Evolutionary conservation across 371 early-diverging fungal genomes (phyloP), one percentile per base, ranked within the genome.

Genomic region (Mortierella sp.): DNA sequence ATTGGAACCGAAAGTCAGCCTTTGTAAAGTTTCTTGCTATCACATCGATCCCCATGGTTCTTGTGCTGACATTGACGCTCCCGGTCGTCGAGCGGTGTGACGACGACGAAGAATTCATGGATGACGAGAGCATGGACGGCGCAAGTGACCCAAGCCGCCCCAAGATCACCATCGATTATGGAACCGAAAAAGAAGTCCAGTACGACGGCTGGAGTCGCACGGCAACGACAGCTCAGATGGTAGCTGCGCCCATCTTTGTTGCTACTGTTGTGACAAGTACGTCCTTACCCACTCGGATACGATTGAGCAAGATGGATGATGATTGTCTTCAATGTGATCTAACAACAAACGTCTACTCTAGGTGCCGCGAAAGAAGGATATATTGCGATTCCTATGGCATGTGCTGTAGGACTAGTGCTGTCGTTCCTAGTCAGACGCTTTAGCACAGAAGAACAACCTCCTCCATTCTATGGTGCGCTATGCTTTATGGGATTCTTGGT

Each of bases 401-500:
- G 64, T 3, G 49, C 25, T 6, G 2, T 68, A 0, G 76, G 76
- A 14, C 19, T 39, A 4, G 21, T 46, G 1, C 5, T 68, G n/a
- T 64, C 76, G 0, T 44, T 39, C 19, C 2, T 57, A 17, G 57
- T 76, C 4, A 44, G 60, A 16, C 56, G 53, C 2, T 61, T 63
- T 28, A 76, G 76, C 19, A 65, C 60, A 2, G 76, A 76, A 43
- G 76, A 76, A 25, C 24, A 57, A 16, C 69, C 76, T 9, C 69
- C 69, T 25, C 47, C 58, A 31, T 60, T 57, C 44, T 76, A 68
- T 17, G 76, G 69, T 3, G 51, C 86, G 58, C 81, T 90, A 47
- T 84, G 87, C 21, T 85, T 88, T 72, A 70, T 90, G 13, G 95
- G 95, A 3, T 93, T 94, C 66, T 69, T 80, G 9, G 73, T 88